Evolutionary conservation across 805 yeast genomes (phyloP), one percentile per base, ranked within the genome.

Genomic region (Cyberlindnera misumaiensis): DNA sequence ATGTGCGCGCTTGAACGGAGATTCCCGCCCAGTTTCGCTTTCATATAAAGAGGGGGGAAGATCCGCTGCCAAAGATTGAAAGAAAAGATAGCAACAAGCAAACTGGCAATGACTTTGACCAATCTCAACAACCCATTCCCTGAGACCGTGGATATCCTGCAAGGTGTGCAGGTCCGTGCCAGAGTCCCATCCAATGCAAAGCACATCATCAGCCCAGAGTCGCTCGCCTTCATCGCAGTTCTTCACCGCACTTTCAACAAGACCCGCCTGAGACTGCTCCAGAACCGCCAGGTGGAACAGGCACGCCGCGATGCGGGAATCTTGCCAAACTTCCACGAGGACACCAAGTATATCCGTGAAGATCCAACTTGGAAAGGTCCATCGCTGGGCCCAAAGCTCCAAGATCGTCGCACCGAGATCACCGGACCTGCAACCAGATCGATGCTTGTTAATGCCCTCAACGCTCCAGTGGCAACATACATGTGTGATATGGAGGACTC

Each of bases 401-500:
- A 73, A 43, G 80, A 79, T 57, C 74, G 94, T 66, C 72, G 85
- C 55, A 80, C 79, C 24, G 94, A 83, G 62, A 83, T 83, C 59
- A 83, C 94, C 18, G 94, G 94, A 30, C 94, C 94, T 15, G 86
- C 90, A 45, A 36, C 51, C 15, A 73, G 93, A 42, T 82, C 83
- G 53, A 83, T 83, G 94, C 73, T 83, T 46, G 79, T 83, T 53
- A 83, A 83, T 58, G 93, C 93, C 4, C 70, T 83, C 55, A 83
- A 83, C 63, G 77, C 89, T 0, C 72, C 72, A 34, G 93, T 83
- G 25, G 81, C 80, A 50, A 83, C 93, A 28, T 83, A 83, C 57
- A 83, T 83, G 93, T 77, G 86, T 22, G 94, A 83, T 64, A 80
- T 83, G 49, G 94, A 83, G 59, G 90, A 83, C 59, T 81, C 89